Evolutionary conservation across 78 protist species (phyloP).

Genomic region (Dictyostelium citrinum): DNA sequence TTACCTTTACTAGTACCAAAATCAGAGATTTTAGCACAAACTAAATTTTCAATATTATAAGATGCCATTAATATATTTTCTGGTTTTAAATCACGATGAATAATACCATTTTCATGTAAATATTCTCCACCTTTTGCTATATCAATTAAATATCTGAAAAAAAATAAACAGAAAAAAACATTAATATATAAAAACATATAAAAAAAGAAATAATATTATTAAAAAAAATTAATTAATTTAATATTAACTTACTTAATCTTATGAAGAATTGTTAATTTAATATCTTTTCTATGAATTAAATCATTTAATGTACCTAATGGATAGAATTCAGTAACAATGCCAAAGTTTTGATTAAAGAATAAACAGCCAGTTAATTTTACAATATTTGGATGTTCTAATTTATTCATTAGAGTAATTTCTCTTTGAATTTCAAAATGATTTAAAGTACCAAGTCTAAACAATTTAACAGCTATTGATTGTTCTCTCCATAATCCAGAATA

Average conservation of each 20-base stretch:
- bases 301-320: neutral
- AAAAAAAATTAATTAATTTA: too few species aligned
- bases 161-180: neutral
- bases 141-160: neutral
- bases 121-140: slow-evolving; percentile 55
- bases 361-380: neutral
- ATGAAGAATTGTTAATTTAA: neutral
- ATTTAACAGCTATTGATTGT: slow-evolving; percentile 41
- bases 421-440: neutral
- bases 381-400: slow-evolving; percentile 24
- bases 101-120: slow-evolving; percentile 24
- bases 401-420: neutral
- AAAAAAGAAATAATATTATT: too few species aligned
- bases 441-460: neutral
- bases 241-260: too few species aligned
- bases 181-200: too few species aligned
- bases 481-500: slow-evolving; percentile 52
- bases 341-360: neutral
- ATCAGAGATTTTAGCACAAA: slow-evolving; percentile 17
- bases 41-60: neutral
- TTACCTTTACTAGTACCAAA: slow-evolving; percentile 9
- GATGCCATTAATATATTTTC: neutral
- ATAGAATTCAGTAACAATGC: slow-evolving; percentile 1
- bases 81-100: neutral
- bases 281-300: neutral